Percentiles rank a stretch among this genome's conserved stretches.
Conservation (phyloP, 441 rosid species). For the Dalechampia spathulata region DNA sequence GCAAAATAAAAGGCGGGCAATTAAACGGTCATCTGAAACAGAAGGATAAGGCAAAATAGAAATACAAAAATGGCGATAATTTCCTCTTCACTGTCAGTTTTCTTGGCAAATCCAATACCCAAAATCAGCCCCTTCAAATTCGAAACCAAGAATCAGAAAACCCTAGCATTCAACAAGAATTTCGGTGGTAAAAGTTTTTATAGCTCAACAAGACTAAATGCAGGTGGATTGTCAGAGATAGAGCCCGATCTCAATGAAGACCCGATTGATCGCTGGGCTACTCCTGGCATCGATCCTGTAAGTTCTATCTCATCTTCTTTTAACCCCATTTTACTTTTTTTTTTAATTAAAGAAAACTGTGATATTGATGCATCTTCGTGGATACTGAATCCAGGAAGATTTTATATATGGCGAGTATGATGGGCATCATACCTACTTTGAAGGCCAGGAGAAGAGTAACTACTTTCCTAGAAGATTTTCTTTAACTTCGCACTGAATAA, state of each 20-base stretch:
- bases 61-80: no score
- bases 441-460: constrained; percentile 58
- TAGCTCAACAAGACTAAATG: constrained; percentile 32
- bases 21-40: no score
- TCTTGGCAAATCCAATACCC: constrained; percentile 40
- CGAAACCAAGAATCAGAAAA: constrained; percentile 15
- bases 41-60: no score
- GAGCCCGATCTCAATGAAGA: constrained; percentile 91
- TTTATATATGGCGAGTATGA: constrained; percentile 69
- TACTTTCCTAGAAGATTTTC: neutral
- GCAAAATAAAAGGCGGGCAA: no score
- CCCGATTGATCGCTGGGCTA: constrained; percentile 61
- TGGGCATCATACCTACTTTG: constrained; percentile 73
- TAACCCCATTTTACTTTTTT: no score
- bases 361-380: neutral
- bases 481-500: neutral
- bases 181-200: constrained; percentile 8
- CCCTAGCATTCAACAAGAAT: neutral
- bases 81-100: constrained; percentile 25
- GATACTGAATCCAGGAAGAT: constrained; percentile 49
- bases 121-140: constrained; percentile 3
- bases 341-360: no score
- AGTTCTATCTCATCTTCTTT: constrained; percentile 3
- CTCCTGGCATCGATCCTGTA: constrained; percentile 51
- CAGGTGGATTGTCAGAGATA: constrained; percentile 48